These are phyloP conservation scores for Collybia nuda DNA, from an alignment of 768 basidiomycete genomes.

Conservation along the genomic window DNA sequence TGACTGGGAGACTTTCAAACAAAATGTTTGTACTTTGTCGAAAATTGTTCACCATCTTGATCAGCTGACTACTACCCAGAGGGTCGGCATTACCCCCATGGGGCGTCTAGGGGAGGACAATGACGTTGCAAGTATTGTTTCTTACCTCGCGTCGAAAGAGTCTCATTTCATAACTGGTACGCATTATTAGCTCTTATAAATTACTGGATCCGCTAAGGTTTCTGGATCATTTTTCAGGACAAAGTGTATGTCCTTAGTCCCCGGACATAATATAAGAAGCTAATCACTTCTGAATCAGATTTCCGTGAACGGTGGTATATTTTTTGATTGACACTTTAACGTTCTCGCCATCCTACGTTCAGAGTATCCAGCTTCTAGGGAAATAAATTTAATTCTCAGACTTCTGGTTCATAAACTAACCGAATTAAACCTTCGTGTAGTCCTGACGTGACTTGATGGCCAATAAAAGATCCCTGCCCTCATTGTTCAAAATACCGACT, in stretches of 20 bases:
- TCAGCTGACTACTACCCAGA: not conserved
- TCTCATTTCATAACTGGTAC: slow-evolving; percentile 17
- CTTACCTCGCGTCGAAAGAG: slow-evolving; percentile 19
- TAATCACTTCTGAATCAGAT: not conserved
- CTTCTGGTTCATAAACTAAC: too few species aligned
- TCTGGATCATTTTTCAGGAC: slow-evolving; percentile 1
- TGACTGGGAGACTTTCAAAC: not conserved
- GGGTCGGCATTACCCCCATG: slow-evolving; percentile 2
- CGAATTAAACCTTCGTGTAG: too few species aligned
- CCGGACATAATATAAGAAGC: not conserved
- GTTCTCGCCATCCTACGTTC: too few species aligned
- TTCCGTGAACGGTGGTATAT: slow-evolving; percentile 7
- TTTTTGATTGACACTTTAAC: not conserved
- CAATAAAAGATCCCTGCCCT: too few species aligned
- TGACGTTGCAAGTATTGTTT: slow-evolving; percentile 16
- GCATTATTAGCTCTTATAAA: not conserved
- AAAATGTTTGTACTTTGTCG: not conserved
- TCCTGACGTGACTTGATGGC: too few species aligned
- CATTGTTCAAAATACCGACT: too few species aligned
- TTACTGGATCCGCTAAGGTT: too few species aligned
- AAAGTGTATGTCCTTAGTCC: slow-evolving; percentile 7
- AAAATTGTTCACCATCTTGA: not conserved
- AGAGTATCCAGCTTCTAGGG: too few species aligned
- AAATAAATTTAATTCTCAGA: too few species aligned
- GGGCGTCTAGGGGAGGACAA: slow-evolving; percentile 20